phyloP scores from a whole-genome alignment of 352 stramenopile species.

The Plasmopara muralis region DNA sequence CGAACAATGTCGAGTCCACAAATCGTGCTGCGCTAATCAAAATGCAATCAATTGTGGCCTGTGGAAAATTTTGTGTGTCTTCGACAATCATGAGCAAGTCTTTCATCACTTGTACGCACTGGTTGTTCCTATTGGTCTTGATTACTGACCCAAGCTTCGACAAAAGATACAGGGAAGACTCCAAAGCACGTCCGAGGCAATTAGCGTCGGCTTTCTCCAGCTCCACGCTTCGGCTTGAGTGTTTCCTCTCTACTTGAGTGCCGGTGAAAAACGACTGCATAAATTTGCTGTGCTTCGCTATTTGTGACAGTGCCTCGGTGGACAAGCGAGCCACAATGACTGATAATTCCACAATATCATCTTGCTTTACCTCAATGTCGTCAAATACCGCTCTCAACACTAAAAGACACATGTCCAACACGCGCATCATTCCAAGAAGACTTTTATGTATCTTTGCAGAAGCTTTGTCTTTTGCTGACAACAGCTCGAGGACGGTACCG shows the following conservation, averaged over 20 bases:
- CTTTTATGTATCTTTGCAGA: conserved; percentile 9
- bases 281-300: conserved; percentile 20
- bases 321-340: conserved; percentile 50
- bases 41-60: conserved; percentile 1
- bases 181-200: conserved; percentile 13
- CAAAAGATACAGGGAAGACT: conserved; percentile 39
- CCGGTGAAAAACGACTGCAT: neutral
- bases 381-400: conserved; percentile 49
- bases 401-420: conserved; percentile 55
- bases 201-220: conserved; percentile 12
- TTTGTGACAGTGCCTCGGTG: conserved; percentile 43
- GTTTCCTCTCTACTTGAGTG: conserved; percentile 1
- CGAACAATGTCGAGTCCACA: conserved; percentile 28
- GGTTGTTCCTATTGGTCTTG: conserved; percentile 51
- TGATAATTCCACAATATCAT: conserved; percentile 28
- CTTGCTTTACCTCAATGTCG: conserved; percentile 32
- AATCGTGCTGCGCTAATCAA: conserved; percentile 33
- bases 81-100: conserved; percentile 33
- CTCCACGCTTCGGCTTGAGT: conserved; percentile 5
- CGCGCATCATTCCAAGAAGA: conserved; percentile 37
- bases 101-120: conserved; percentile 46
- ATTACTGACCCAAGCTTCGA: conserved; percentile 28
- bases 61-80: conserved; percentile 3
- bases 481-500: conserved; percentile 50
- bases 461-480: conserved; percentile 17